phyloP scores from a whole-genome alignment of 106 monocot genomes.

The Acanthochlamys bracteata region DNA sequence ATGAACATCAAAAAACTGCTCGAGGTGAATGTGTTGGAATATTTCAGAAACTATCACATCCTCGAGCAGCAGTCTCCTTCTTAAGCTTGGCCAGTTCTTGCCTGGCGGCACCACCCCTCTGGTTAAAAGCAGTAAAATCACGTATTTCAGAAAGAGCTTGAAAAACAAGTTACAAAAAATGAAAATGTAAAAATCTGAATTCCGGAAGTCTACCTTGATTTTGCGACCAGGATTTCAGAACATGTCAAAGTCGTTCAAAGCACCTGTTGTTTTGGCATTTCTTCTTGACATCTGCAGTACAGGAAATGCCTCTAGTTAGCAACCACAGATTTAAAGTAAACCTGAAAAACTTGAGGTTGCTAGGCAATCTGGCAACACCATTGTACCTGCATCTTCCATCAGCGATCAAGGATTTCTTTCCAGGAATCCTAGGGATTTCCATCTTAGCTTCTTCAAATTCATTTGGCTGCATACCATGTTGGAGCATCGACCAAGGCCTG shows the following conservation, averaged over 20 bases:
- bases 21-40: neutral
- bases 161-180: neutral
- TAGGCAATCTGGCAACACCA: neutral
- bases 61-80: slow-evolving; percentile 17
- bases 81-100: slow-evolving; percentile 46
- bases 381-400: slow-evolving; percentile 72
- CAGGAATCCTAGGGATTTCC: slow-evolving; percentile 74
- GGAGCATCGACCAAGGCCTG: slow-evolving; percentile 85
- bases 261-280: slow-evolving; percentile 83
- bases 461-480: slow-evolving; percentile 75
- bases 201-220: slow-evolving; percentile 23
- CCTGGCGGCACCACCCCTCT: slow-evolving; percentile 29
- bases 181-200: neutral
- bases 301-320: neutral
- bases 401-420: slow-evolving; percentile 64
- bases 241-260: slow-evolving; percentile 69
- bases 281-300: slow-evolving; percentile 62
- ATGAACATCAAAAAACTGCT: neutral
- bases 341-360: neutral
- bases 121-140: too few relatives aligned
- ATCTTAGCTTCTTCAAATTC: slow-evolving; percentile 92
- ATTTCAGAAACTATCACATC: neutral
- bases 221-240: slow-evolving; percentile 60
- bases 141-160: neutral
- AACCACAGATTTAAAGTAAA: neutral